Evolutionary conservation across 768 basidiomycete genomes (phyloP).

Genomic region (Hygrocybe coccinea): DNA sequence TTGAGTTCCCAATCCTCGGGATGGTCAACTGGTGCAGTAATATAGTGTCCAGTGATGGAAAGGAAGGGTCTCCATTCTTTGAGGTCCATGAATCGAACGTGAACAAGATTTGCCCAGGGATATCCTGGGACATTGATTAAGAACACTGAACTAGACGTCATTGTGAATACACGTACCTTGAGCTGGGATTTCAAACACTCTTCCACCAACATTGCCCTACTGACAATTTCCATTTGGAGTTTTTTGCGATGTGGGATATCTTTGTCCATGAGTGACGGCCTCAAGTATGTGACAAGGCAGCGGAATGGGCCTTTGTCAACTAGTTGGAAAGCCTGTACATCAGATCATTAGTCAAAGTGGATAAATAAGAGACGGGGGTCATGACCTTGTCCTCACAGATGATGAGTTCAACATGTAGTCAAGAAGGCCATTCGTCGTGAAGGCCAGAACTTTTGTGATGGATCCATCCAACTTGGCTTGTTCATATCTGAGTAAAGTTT

Average conservation of each 20-base stretch:
- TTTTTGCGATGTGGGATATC: conserved; percentile 24
- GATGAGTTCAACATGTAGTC: conserved; percentile 21
- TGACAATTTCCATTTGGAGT: conserved; percentile 16
- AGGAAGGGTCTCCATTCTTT: conserved; percentile 15
- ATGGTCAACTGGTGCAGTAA: conserved; percentile 4
- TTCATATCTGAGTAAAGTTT: too few relatives aligned
- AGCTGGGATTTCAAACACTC: conserved; percentile 3
- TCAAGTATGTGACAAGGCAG: conserved; percentile 16
- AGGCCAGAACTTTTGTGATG: conserved; percentile 11
- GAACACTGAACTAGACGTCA: not conserved
- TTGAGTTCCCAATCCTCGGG: conserved; percentile 9
- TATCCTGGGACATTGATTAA: not conserved
- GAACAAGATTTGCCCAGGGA: conserved; percentile 11
- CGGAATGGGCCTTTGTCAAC: conserved; percentile 19
- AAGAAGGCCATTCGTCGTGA: conserved; percentile 18
- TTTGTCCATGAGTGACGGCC: conserved; percentile 10
- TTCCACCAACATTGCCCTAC: conserved; percentile 5
- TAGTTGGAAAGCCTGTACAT: conserved; percentile 12
- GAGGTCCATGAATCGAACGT: conserved; percentile 18
- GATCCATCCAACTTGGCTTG: conserved; percentile 14
- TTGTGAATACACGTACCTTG: not conserved
- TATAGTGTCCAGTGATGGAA: conserved; percentile 18
- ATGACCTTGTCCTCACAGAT: conserved; percentile 20
- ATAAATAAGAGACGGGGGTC: not conserved
- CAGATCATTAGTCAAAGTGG: not conserved